Base-by-base conservation (phyloP, 179 eudicot genomes). In the Silene noctiflora region DNA sequence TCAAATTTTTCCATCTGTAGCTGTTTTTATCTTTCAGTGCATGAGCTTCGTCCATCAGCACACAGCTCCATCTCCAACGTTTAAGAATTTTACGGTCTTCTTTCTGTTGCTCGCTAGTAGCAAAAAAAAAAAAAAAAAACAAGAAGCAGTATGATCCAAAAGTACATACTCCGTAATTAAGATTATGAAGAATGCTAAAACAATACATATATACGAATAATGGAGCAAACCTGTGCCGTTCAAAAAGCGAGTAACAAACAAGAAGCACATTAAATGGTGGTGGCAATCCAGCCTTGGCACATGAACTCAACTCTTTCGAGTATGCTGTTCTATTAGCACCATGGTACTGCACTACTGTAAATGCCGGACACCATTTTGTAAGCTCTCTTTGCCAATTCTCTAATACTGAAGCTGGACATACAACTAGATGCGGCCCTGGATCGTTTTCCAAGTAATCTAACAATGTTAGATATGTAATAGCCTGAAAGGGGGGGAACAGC, bases 311-410 rank as follows among this genome's bases (percentile, higher is more conserved):
- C 84, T 89, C 95, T 81, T 86, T 93, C n/a, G 94, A 83, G 81
- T 92, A 88, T 39, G 91, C 86, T 42, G 90, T 78, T 62, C 97
- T 86, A 67, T 75, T 91, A 89, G 96, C 82, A 79, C 97, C 98
- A 84, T 94, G 98, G 77, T 86, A 94, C 76, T 86, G 97, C 77
- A 92, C 80, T 63, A 91, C 95, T 71, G 90, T 82, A 79, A 92
- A 94, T 56, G 95, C 80, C 14, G 98, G 98, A 77, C 97, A 92
- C 98, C 98, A 94, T 78, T 85, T 94, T 67, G 82, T 87, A 61
- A 94, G 91, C 86, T 94, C 98, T 82, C 98, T 88, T 84, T 94
- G 95, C 98, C 98, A 94, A 80, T 94, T 94, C 82, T 93, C 98
- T 84, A 94, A 82, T 73, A 94, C 95, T 82, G 98, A 94, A 73